A percentile compares a stretch with the other conserved stretches of the same genome.
Evolutionary conservation across 495 filamentous ascomycete genomes (phyloP).

Genomic region (Neurospora sp.): DNA sequence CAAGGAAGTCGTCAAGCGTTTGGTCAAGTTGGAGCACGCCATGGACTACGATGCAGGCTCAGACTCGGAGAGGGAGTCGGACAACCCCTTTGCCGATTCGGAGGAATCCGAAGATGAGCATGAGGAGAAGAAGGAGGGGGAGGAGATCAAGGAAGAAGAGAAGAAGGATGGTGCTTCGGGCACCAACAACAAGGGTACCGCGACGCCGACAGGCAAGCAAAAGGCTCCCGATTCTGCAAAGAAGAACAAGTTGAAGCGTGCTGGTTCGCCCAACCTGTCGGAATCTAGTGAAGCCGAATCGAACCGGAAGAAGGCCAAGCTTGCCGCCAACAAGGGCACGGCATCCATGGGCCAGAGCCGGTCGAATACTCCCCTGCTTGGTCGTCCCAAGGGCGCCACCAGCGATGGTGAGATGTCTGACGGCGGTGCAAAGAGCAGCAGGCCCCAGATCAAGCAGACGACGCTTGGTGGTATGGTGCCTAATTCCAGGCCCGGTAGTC

Average conservation of each 20-base stretch:
- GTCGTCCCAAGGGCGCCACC: slow-evolving; percentile 52
- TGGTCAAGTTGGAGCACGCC: slow-evolving; percentile 78
- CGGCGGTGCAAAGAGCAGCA: slow-evolving; percentile 37
- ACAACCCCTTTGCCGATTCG: slow-evolving; percentile 54
- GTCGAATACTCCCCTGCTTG: slow-evolving; percentile 46
- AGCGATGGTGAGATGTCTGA: slow-evolving; percentile 79
- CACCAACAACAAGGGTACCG: slow-evolving; percentile 59
- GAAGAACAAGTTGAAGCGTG: slow-evolving; percentile 68
- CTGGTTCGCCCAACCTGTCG: slow-evolving; percentile 78
- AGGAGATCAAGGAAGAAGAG: slow-evolving; percentile 33
- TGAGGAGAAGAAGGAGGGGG: slow-evolving; percentile 32
- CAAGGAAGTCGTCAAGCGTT: slow-evolving; percentile 65
- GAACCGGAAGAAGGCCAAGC: slow-evolving; percentile 75
- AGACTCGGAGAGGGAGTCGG: slow-evolving; percentile 43
- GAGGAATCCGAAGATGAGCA: slow-evolving; percentile 27
- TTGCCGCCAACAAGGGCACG: slow-evolving; percentile 42
- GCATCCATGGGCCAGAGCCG: slow-evolving; percentile 35
- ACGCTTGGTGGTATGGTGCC: slow-evolving; percentile 37
- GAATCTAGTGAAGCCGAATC: slow-evolving; percentile 86
- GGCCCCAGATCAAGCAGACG: slow-evolving; percentile 19
- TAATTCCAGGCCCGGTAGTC: slow-evolving; percentile 45
- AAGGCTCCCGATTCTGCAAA: slow-evolving; percentile 42
- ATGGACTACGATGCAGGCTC: slow-evolving; percentile 72
- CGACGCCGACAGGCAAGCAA: slow-evolving; percentile 61
- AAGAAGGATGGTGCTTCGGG: slow-evolving; percentile 59